Evolutionary conservation across 1,284 basidiomycete genomes (phyloP).

Genomic region (Austroboletus rostrupii): DNA sequence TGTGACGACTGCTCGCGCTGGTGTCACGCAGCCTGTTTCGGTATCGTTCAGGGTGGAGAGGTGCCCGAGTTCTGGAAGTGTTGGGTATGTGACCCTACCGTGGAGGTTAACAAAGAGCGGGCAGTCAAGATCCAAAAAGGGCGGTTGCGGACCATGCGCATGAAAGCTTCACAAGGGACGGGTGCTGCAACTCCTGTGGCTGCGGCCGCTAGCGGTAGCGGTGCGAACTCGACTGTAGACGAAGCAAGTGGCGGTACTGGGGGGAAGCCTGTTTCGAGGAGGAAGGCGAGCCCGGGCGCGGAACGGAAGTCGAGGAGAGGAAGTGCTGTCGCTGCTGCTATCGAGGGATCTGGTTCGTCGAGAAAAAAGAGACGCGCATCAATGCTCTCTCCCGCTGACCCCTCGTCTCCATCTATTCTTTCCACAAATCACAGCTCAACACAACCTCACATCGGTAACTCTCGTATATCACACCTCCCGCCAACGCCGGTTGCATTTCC

Average conservation of each 20-base stretch:
- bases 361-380: conserved; percentile 43
- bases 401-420: conserved; percentile 19
- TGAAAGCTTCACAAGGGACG: conserved; percentile 24
- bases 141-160: conserved; percentile 25
- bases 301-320: conserved; percentile 44
- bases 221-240: conserved; percentile 10
- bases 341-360: conserved; percentile 33
- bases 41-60: conserved; percentile 55
- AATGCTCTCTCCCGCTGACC: conserved; percentile 28
- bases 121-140: conserved; percentile 45
- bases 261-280: conserved; percentile 26
- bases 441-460: conserved; percentile 15
- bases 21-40: conserved; percentile 90
- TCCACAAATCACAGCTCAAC: conserved; percentile 11
- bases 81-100: conserved; percentile 53
- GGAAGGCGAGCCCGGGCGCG: conserved; percentile 41
- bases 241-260: conserved; percentile 10
- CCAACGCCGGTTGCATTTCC: conserved; percentile 37
- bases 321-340: conserved; percentile 34
- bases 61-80: conserved; percentile 77
- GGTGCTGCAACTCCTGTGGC: conserved; percentile 16
- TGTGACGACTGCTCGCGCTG: conserved; percentile 88
- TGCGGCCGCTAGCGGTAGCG: conserved; percentile 13
- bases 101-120: conserved; percentile 40
- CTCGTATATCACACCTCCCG: conserved; percentile 18